phyloP scores from a whole-genome alignment of 1,284 basidiomycete genomes.

The Irpex lacteus region DNA sequence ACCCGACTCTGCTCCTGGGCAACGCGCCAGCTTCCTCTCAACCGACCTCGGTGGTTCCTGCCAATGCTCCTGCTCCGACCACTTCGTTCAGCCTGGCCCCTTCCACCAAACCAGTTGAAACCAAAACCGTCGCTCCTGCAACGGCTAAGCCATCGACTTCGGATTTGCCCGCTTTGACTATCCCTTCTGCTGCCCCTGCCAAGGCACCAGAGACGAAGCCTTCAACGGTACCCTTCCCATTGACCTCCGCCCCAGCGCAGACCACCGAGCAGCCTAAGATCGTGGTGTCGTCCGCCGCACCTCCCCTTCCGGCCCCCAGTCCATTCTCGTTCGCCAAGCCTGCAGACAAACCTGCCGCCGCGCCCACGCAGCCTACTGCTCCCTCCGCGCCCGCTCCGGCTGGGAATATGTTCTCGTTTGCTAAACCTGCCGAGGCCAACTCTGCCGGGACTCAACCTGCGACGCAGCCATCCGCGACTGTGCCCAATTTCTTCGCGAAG shows the following conservation, averaged over 20 bases:
- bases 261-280: conserved; percentile 1
- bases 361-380: not conserved
- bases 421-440: not conserved
- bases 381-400: not conserved
- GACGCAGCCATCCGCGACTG: conserved; percentile 8
- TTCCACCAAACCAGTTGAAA: conserved; percentile 1
- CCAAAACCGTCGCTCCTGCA: not conserved
- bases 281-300: not conserved
- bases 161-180: conserved; percentile 8
- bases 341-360: not conserved
- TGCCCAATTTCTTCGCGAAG: conserved; percentile 13
- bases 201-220: conserved; percentile 9
- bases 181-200: conserved; percentile 3
- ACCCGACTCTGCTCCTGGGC: conserved; percentile 7
- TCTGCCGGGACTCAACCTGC: not conserved
- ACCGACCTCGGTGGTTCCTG: not conserved
- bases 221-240: conserved; percentile 8
- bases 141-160: conserved; percentile 11
- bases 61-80: not conserved
- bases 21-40: conserved; percentile 14
- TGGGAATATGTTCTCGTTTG: conserved; percentile 7
- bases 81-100: not conserved
- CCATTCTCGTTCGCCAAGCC: not conserved
- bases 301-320: not conserved
- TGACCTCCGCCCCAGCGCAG: not conserved